Evolutionary conservation across 495 filamentous ascomycete genomes (phyloP), one percentile per base, ranked within the genome.

Genomic region (Penicillium cosmopolitanum): DNA sequence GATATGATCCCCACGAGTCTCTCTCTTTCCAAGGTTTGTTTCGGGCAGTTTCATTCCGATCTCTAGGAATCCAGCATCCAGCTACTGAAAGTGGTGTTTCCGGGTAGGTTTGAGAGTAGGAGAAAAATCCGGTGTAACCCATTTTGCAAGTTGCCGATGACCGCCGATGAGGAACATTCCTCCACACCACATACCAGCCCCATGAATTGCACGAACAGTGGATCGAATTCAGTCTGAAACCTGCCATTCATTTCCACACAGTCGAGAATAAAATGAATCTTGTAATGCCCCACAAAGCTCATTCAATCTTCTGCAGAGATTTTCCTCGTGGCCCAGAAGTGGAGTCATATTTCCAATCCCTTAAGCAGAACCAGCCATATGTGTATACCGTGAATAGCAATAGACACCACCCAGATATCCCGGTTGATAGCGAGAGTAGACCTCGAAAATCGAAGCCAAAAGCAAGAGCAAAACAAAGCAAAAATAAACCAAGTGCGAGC

Each of bases 381-480:
- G 5, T 46, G 38, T 31, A 35, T 38, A 36, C 56, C 51, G 15
- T 28, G 6, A 28, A 57, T 61, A 40, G 56, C 33, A 31, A 31
- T 31, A 35, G 43, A 44, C 16, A 44, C 42, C 42, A 19, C 42
- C 42, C 42, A 44, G 16, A 18, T n/a, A 16, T 19, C 15, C 5
- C 42, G n/a, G 16, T 44, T 16, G 42, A 44, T 38, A 38, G 36
- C 36, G 2, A 13, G 9, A 12, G n/a, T 40, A 13, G 8, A 19
- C 16, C n/a, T 44, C 16, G n/a, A 16, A 16, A 18, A 16, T 2
- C n/a, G 46, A 10, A 48, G 18, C 15, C n/a, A 2, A 47, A 16
- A 28, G 10, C 66, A 62, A 65, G 28, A 31, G 28, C 28, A 73
- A 65, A 68, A 67, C 47, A 56, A 65, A 68, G 66, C 47, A 56